phyloP scores from a whole-genome alignment of 768 basidiomycete genomes.

The Mycena galericulata region DNA sequence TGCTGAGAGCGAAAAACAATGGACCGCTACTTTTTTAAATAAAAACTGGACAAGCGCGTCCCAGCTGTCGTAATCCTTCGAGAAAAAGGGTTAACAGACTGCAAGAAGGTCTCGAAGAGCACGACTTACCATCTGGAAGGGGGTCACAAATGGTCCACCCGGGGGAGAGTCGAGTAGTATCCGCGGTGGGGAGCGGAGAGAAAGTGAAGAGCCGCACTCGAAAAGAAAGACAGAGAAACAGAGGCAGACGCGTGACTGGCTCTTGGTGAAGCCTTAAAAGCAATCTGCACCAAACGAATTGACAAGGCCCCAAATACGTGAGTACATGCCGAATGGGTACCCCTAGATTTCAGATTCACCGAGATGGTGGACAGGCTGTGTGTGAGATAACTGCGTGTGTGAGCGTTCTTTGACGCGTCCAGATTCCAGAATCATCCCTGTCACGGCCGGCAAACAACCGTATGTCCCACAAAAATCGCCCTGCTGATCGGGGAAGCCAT shows the following conservation, averaged over 20 bases:
- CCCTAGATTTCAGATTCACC: slow-evolving; percentile 6
- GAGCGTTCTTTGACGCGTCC: background rate
- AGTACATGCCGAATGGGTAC: background rate
- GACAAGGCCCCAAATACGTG: background rate
- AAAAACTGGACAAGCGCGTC: slow-evolving; percentile 86
- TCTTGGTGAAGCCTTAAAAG: too few species aligned
- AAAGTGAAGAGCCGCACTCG: too few species aligned
- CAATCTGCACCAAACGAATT: background rate
- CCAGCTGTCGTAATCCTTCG: slow-evolving; percentile 84
- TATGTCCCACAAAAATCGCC: too few species aligned
- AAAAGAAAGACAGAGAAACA: too few species aligned
- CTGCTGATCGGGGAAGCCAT: background rate
- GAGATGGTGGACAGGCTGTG: background rate
- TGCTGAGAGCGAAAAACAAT: slow-evolving; percentile 1
- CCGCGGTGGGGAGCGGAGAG: too few species aligned
- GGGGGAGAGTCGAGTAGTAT: too few species aligned
- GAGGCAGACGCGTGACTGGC: too few species aligned
- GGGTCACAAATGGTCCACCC: background rate
- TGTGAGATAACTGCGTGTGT: background rate
- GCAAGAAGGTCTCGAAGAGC: background rate
- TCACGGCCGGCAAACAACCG: slow-evolving; percentile 4
- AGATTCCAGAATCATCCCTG: too few species aligned
- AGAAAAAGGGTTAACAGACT: background rate
- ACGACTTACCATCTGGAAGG: too few species aligned
- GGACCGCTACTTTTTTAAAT: slow-evolving; percentile 71